phyloP scores from a whole-genome alignment of 1,284 basidiomycete species.

The Malassezia slooffiae region DNA sequence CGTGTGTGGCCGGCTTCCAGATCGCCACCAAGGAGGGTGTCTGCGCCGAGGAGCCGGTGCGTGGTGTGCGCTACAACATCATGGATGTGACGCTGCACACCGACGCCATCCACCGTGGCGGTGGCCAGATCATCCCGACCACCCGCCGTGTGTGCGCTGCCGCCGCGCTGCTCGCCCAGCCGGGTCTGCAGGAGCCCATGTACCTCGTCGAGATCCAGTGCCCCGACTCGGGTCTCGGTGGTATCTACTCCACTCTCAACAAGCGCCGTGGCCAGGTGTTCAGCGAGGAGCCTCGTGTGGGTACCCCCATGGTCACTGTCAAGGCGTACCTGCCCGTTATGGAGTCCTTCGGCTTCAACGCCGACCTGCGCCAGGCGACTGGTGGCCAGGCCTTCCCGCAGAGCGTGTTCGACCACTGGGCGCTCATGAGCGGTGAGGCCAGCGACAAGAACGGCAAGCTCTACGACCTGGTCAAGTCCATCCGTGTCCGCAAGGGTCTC shows the following conservation, averaged over 20 bases:
- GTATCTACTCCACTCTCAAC: constrained; percentile 89
- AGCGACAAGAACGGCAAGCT: constrained; percentile 65
- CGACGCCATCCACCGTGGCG: constrained; percentile 99
- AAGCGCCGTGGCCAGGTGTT: constrained; percentile 97
- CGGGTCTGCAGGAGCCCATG: constrained; percentile 89
- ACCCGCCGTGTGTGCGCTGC: constrained; percentile 94
- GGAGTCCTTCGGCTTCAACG: constrained; percentile 99
- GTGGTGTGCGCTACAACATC: constrained; percentile 91
- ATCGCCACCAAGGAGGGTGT: constrained; percentile 85
- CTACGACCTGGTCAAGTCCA: constrained; percentile 68
- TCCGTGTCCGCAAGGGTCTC: constrained; percentile 85
- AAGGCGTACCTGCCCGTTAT: constrained; percentile 95
- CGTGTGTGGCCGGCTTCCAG: constrained; percentile 97
- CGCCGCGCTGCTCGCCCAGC: constrained; percentile 79
- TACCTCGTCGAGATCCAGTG: constrained; percentile 98
- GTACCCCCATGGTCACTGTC: constrained; percentile 99
- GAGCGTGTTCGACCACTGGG: constrained; percentile 66
- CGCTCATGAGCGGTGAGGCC: constrained; percentile 64
- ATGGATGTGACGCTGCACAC: constrained; percentile 93
- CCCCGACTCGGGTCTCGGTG: constrained; percentile 93
- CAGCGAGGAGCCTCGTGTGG: constrained; percentile 89
- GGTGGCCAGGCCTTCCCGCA: constrained; percentile 98
- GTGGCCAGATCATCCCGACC: constrained; percentile 94
- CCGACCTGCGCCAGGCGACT: constrained; percentile 81
- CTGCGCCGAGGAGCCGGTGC: constrained; percentile 93